Base-by-base conservation (phyloP, 2,329 filamentous ascomycete species). In the Phoma herbarum region DNA sequence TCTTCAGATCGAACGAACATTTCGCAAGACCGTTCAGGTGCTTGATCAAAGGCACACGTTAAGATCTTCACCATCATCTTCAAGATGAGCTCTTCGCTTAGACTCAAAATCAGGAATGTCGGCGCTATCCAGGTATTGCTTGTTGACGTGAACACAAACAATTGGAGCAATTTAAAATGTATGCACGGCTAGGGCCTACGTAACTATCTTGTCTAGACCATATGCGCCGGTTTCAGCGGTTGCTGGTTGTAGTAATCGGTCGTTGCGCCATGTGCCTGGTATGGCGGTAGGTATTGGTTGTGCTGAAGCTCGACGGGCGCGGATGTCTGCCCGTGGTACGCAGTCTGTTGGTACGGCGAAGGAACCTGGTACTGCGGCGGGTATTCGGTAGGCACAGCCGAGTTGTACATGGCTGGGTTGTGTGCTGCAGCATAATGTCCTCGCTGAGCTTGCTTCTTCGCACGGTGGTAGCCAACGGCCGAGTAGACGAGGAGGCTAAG, bases 401-500 rank as follows among this genome's bases (percentile, higher is more conserved):
- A 69, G 47, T 75, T 74, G 47, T 68, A 56, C 39, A 49, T 45
- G 8, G 64, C 60, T n/a, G 74, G 71, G 47, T 75, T 74, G 47
- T 69, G 67, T 3, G 75, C 68, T 28, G 70, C 69, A 12, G 63
- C 67, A 58, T 78, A 79, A 26, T 71, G 51, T 51, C 74, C 75
- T 39, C 65, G 69, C 52, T 71, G 72, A 9, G 63, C 66, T 22
- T 70, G 69, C 60, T 74, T 76, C 52, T 78, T 77, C 52, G 69
- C 63, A 49, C 76, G 72, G 55, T 74, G 71, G 60, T 76, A 73
- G 28, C 58, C 63, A 58, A 79, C 65, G 41, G 69, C 66, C 23
- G 74, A 74, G 68, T 81, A 81, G 54, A 79, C 69, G 61, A 80
- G 72, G 57, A 79, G 73, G 41, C 67, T 71, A 47, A 80, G 41